Evolutionary conservation across 2,329 filamentous ascomycete genomes (phyloP).

Genomic region (Atkinsonella texensis): DNA sequence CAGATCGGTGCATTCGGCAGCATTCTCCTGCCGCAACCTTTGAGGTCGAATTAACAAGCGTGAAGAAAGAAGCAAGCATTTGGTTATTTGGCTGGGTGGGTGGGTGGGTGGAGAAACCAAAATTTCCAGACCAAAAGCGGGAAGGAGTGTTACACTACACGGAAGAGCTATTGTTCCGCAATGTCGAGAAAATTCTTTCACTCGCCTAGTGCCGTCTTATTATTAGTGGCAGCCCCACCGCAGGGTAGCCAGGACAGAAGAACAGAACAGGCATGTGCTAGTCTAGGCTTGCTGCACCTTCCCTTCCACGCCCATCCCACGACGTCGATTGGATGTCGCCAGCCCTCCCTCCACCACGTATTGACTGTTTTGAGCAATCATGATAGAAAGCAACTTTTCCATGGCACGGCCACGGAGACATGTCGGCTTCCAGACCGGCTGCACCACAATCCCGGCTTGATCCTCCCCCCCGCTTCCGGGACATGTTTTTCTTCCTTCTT

Average conservation of each 20-base stretch:
- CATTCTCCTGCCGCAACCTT: background rate
- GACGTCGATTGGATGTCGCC: too few relatives aligned
- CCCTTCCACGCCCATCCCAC: too few relatives aligned
- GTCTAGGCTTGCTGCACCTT: background rate
- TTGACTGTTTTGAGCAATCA: background rate
- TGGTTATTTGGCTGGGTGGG: too few relatives aligned
- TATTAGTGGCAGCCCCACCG: background rate
- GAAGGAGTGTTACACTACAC: background rate
- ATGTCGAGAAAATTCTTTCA: too few relatives aligned
- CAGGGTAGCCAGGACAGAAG: background rate
- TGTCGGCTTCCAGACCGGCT: background rate
- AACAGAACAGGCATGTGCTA: background rate
- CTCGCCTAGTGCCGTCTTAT: too few relatives aligned
- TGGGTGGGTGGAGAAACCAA: background rate
- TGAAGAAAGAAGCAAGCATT: background rate
- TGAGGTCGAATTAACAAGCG: background rate
- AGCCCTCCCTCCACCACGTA: background rate
- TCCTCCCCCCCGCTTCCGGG: background rate
- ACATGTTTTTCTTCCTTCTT: background rate
- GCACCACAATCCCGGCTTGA: background rate
- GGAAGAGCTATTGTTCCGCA: background rate
- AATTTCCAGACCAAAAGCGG: too few relatives aligned
- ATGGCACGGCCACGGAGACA: background rate
- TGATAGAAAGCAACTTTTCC: background rate
- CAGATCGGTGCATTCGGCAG: background rate